Evolutionary conservation across 192 early-diverging fungal genomes (phyloP).

Genomic region (Diversispora epigaea): DNA sequence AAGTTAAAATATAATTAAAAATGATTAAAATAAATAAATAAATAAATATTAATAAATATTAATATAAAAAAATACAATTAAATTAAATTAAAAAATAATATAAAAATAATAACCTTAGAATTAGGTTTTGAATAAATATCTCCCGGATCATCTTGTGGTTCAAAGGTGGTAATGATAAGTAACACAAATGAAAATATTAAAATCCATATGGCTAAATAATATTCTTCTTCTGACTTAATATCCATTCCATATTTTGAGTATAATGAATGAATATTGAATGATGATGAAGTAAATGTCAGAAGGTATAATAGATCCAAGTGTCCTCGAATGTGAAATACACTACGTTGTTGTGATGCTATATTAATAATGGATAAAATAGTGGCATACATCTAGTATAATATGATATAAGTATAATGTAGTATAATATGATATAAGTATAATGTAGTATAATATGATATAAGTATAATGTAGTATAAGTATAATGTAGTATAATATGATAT

Average conservation of each 20-base stretch:
- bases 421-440: no score
- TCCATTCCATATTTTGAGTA: not conserved
- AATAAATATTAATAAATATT: not conserved
- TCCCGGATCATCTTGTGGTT: slow-evolving; percentile 14
- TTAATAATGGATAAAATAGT: not conserved
- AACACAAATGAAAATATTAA: slow-evolving; percentile 6
- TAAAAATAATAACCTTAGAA: not conserved
- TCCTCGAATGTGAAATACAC: slow-evolving; percentile 1
- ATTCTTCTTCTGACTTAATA: not conserved
- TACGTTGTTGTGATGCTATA: not conserved
- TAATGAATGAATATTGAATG: slow-evolving; percentile 6
- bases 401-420: no score
- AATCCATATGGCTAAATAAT: not conserved
- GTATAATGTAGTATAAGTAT: no score
- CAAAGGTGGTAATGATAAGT: not conserved
- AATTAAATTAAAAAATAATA: not conserved
- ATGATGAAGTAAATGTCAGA: slow-evolving; percentile 2
- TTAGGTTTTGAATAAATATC: slow-evolving; percentile 11
- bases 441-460: no score
- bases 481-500: no score
- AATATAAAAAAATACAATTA: not conserved
- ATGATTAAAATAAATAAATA: no score
- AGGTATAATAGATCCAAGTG: slow-evolving; percentile 7
- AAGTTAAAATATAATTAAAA: no score
- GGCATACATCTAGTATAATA: slow-evolving; percentile 4